Evolutionary conservation across 768 basidiomycete genomes (phyloP).

Genomic region (Leccinellum rugosiceps): DNA sequence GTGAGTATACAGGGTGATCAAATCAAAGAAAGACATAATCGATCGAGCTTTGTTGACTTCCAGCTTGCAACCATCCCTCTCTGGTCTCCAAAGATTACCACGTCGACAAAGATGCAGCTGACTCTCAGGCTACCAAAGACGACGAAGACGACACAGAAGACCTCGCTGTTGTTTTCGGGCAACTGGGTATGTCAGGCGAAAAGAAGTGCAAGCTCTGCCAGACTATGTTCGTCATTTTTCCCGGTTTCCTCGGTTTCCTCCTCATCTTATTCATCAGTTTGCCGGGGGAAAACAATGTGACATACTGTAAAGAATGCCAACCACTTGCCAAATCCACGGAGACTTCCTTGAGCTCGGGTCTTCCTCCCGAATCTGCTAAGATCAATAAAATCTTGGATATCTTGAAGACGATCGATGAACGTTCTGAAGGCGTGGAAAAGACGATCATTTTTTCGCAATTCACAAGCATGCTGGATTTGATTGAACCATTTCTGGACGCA

Average conservation of each 20-base stretch:
- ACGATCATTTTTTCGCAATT: constrained; percentile 97
- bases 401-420: constrained; percentile 58
- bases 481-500: constrained; percentile 78
- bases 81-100: constrained; percentile 77
- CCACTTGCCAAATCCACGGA: constrained; percentile 48
- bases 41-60: neutral
- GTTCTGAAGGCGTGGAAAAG: constrained; percentile 68
- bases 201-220: constrained; percentile 82
- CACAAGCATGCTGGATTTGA: constrained; percentile 81
- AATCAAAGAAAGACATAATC: neutral
- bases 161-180: constrained; percentile 69
- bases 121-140: constrained; percentile 53
- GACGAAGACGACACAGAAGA: constrained; percentile 65
- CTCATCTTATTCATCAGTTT: constrained; percentile 15
- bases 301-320: constrained; percentile 60
- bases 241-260: neutral
- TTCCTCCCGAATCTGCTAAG: constrained; percentile 80
- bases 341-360: constrained; percentile 16
- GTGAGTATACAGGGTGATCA: constrained; percentile 36
- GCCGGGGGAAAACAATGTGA: constrained; percentile 23
- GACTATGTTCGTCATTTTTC: constrained; percentile 46
- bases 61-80: constrained; percentile 89
- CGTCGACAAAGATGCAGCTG: constrained; percentile 72
- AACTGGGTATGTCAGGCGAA: constrained; percentile 54
- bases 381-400: constrained; percentile 79